Evolutionary conservation across 2,329 filamentous ascomycete species (phyloP).

Genomic region (Colletotrichum aenigma): DNA sequence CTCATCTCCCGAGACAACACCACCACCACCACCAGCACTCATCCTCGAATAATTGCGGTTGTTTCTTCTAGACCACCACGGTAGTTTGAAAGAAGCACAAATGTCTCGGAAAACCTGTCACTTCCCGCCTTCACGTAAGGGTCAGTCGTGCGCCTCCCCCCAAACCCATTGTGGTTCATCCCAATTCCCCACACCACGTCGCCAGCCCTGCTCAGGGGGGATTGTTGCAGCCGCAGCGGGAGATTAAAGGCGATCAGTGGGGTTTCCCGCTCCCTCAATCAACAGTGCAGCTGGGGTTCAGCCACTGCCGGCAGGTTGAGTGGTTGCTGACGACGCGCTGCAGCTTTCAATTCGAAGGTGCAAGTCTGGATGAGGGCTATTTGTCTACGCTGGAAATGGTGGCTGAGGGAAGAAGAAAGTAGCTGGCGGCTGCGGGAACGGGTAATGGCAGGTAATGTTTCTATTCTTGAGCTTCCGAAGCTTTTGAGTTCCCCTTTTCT

Average conservation of each 20-base stretch:
- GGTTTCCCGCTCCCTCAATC: slow-evolving; percentile 5
- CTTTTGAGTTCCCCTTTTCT: neutral
- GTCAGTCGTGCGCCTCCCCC: neutral
- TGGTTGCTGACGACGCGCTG: neutral
- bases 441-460: neutral
- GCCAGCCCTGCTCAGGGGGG: neutral
- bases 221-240: neutral
- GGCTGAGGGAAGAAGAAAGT: neutral
- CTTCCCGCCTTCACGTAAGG: neutral
- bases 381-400: neutral
- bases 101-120: neutral
- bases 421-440: neutral
- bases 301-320: neutral
- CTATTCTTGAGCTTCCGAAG: neutral
- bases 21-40: neutral
- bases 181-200: neutral
- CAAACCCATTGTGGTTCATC: neutral
- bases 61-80: neutral
- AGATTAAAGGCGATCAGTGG: slow-evolving; percentile 20
- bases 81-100: neutral
- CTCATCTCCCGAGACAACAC: neutral
- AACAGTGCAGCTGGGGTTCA: neutral
- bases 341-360: neutral
- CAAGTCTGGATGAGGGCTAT: neutral
- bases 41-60: neutral